These are phyloP conservation scores for Musa troglodytarum DNA, from an alignment of 176 grass and related monocot species.

Conservation along the genomic window DNA sequence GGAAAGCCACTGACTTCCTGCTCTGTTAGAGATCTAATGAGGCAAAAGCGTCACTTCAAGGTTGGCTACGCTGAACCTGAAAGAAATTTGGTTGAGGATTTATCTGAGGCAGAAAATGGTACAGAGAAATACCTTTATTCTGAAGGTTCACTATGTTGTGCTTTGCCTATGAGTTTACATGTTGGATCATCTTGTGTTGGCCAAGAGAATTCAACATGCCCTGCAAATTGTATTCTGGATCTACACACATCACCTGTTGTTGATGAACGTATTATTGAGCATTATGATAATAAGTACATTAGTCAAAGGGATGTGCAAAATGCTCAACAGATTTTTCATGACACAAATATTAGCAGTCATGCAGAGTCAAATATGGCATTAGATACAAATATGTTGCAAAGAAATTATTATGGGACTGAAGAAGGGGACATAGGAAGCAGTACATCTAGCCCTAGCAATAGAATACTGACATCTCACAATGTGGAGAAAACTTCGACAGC, in stretches of 20 bases:
- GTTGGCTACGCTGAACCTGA: slow-evolving; percentile 48
- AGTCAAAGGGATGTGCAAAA: not conserved
- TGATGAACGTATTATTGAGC: not conserved
- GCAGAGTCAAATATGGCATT: not conserved
- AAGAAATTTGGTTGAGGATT: slow-evolving; percentile 26
- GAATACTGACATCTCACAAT: not conserved
- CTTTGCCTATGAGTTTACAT: slow-evolving; percentile 21
- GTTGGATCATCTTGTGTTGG: slow-evolving; percentile 18
- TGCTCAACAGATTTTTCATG: not conserved
- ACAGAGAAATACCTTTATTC: slow-evolving; percentile 10
- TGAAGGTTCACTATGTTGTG: slow-evolving; percentile 8
- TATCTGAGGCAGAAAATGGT: slow-evolving; percentile 20
- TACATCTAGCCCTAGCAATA: not conserved
- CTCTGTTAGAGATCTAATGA: slow-evolving; percentile 93
- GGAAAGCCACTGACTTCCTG: slow-evolving; percentile 23
- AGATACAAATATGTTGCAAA: not conserved
- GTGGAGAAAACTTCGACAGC: not conserved
- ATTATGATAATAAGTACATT: not conserved
- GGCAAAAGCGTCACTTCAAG: slow-evolving; percentile 45
- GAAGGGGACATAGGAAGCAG: not conserved
- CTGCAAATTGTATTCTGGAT: slow-evolving; percentile 6
- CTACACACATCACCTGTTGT: not conserved
- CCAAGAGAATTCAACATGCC: not conserved
- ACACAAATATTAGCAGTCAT: slow-evolving; percentile 7
- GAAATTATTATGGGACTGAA: not conserved